Evolutionary conservation across 441 rosid genomes (phyloP), one percentile per base, ranked within the genome.

Genomic region (Eutrema salsugineum): DNA sequence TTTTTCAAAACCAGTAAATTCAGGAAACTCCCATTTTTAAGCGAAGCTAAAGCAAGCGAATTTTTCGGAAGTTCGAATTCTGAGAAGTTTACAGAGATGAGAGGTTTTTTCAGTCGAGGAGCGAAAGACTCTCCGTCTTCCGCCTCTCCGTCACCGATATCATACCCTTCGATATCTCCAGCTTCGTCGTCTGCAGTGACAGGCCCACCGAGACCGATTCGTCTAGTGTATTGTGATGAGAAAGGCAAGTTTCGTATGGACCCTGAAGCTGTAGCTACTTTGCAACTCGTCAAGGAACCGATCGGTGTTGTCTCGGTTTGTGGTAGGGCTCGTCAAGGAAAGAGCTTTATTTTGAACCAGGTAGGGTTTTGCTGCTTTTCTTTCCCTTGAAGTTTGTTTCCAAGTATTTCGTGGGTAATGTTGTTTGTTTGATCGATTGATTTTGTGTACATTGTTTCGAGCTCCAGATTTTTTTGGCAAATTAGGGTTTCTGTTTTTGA

Each of bases 231-330:
- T 24, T 86, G 88, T 76, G 98, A 95, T 69, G 97, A 93, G 81
- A 91, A 85, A 69, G 99, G 99, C 16, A 91, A 87, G 86, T 95
- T 95, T 63, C 86, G 93, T 60, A 93, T 93, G 99, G 99, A 95
- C 85, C 96, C 99, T 24, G 98, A 95, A 79, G 99, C 98, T 5
- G 97, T 93, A 32, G 96, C 97, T 5, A 80, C 87, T 27, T 81
- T 95, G 50, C 98, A 88, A 83, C 97, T 95, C 38, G 97, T 93
- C 36, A 93, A 93, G 87, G 98, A 72, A 24, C 99, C 99, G 11
- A 85, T 95, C 20, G 98, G 99, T 19, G 91, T 95, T 35, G 98
- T 93, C 38, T 91, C 99, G 1, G 99, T 95, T 64, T 93, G 99
- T 55, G 98, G 99, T 64, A 91, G 97, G 35, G 89, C 97, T 80